Base-by-base conservation (phyloP, 768 basidiomycete genomes). In the Rickenella mellea region DNA sequence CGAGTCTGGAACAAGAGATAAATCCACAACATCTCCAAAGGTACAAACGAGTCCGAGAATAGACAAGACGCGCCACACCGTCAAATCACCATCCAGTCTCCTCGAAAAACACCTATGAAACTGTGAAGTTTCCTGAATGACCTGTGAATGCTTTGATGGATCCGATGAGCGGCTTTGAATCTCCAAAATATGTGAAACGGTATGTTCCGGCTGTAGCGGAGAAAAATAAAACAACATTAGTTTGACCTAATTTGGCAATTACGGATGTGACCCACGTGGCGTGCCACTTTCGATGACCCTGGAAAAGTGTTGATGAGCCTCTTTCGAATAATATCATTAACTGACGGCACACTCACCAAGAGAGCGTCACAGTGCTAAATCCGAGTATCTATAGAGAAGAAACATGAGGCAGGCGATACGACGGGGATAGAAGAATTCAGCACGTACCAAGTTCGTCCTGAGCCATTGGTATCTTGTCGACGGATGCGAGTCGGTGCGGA, bases 401-500 rank as follows among this genome's bases (percentile, higher is more conserved):
- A 32, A 12, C 20, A 21, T 15, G 30, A 15, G 39, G 29, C 12
- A 41, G 33, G 12, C 8, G 1, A 15, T 9, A 22, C n/a, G 2
- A 24, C n/a, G 28, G 26, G 24, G 24, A n/a, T 15, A 33, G 22
- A 30, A 26, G 27, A 14, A 24, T 22, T 45, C 3, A 42, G 40
- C 27, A 27, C 21, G 10, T 20, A 12, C 41, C 30, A 38, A 35
- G 26, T 7, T 58, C 80, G 10, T 67, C 74, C 57, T 80, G 67
- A 51, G 58, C 85, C 85, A 87, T 44, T 67, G 65, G 51, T 73
- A 85, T 15, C 66, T 68, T 1, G 84, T 86, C 4, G 81, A 85
- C 24, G 83, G 83, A 56, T 87, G 84, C 15, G 85, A 86, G 59
- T 89, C 86, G 11, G 80, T 77, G 40, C 77, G 69, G 26, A 80